Percentiles rank a stretch among this genome's conserved stretches.
phyloP scores from a whole-genome alignment of 1,284 basidiomycete species.

The Boletus calvinii region DNA sequence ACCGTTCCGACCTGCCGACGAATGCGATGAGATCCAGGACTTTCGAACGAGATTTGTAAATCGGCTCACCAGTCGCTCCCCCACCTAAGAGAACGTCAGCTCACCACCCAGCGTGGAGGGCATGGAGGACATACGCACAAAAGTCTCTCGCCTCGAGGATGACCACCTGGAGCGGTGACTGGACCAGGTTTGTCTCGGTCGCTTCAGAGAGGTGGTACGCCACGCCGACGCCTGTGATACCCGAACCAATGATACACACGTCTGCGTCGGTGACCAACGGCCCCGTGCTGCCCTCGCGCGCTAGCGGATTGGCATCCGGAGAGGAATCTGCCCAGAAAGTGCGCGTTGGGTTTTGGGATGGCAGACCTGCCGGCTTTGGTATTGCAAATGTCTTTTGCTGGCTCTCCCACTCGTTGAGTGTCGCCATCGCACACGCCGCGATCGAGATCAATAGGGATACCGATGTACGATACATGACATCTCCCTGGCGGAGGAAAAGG shows the following conservation, averaged over 20 bases:
- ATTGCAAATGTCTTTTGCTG: conserved; percentile 7
- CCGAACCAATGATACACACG: conserved; percentile 74
- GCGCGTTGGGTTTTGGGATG: conserved; percentile 58
- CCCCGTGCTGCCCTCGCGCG: conserved; percentile 60
- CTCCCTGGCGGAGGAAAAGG: neutral
- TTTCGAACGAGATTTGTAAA: neutral
- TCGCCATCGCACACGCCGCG: conserved; percentile 9
- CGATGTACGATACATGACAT: neutral
- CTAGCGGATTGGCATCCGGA: conserved; percentile 61
- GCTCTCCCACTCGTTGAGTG: neutral
- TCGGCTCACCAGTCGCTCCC: conserved; percentile 68
- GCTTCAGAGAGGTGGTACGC: conserved; percentile 64
- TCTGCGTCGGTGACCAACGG: conserved; percentile 57
- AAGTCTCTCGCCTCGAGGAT: conserved; percentile 78
- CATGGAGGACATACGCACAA: conserved; percentile 47
- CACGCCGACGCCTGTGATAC: conserved; percentile 71
- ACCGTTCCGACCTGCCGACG: conserved; percentile 65
- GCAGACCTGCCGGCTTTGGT: conserved; percentile 35
- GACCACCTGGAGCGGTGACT: conserved; percentile 44
- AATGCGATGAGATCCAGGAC: neutral
- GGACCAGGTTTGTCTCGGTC: conserved; percentile 22
- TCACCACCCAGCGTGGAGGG: neutral
- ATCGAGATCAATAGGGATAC: conserved; percentile 1
- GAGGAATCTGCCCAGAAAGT: conserved; percentile 70
- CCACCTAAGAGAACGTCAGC: conserved; percentile 48